phyloP scores from a whole-genome alignment of 129 eudicot genomes.

The Lonicera japonica region DNA sequence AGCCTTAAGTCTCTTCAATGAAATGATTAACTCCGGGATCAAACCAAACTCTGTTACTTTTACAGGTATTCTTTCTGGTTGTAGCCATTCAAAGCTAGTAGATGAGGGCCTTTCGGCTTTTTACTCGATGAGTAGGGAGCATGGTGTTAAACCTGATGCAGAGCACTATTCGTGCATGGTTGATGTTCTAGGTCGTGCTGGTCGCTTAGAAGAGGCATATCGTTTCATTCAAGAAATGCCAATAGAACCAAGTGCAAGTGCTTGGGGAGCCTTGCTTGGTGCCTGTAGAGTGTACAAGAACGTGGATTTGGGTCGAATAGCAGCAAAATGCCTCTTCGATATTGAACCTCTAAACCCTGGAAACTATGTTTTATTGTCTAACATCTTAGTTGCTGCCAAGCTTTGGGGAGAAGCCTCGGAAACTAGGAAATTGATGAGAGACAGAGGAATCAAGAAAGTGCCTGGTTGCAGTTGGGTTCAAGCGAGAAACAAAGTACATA shows the following conservation, averaged over 20 bases:
- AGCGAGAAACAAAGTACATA: slow-evolving; percentile 57
- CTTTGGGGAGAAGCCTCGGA: slow-evolving; percentile 78
- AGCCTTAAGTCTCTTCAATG: slow-evolving; percentile 37
- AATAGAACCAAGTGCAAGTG: slow-evolving; percentile 57
- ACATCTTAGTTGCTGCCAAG: slow-evolving; percentile 60
- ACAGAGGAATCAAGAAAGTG: slow-evolving; percentile 65
- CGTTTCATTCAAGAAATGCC: slow-evolving; percentile 55
- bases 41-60: slow-evolving; percentile 69
- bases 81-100: slow-evolving; percentile 74
- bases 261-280: slow-evolving; percentile 89
- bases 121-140: slow-evolving; percentile 49
- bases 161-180: slow-evolving; percentile 79
- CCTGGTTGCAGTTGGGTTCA: slow-evolving; percentile 91
- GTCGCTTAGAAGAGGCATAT: slow-evolving; percentile 64
- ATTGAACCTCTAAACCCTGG: slow-evolving; percentile 80
- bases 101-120: slow-evolving; percentile 54
- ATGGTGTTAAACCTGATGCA: slow-evolving; percentile 58
- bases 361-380: slow-evolving; percentile 61
- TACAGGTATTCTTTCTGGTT: slow-evolving; percentile 69
- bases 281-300: slow-evolving; percentile 74
- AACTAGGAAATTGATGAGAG: slow-evolving; percentile 53
- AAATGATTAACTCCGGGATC: slow-evolving; percentile 46
- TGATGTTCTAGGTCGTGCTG: slow-evolving; percentile 69
- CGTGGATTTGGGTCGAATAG: slow-evolving; percentile 60
- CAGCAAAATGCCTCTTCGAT: slow-evolving; percentile 64